Conservation (phyloP, 2,329 filamentous ascomycete species). For the Clonostachys solani region DNA sequence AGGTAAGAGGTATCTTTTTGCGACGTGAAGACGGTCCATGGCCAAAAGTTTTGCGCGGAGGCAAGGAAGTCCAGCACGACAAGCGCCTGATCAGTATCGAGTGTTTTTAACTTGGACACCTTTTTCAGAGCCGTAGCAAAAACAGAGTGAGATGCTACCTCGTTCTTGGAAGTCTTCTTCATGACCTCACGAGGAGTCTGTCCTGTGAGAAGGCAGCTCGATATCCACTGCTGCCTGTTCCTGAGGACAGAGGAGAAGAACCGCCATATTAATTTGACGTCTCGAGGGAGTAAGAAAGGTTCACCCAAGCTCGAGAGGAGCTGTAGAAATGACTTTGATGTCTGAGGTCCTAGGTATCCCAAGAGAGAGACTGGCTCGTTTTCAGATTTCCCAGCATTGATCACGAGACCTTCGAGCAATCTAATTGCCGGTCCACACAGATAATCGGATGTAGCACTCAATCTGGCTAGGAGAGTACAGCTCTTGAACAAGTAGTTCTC, state of each 20-base stretch:
- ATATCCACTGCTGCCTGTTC: constrained; percentile 93
- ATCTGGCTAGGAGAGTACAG: constrained; percentile 69
- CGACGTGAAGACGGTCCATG: constrained; percentile 83
- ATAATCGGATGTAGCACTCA: constrained; percentile 66
- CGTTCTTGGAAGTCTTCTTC: constrained; percentile 46
- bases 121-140: constrained; percentile 70
- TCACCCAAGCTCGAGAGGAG: constrained; percentile 73
- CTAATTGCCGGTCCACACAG: constrained; percentile 64
- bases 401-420: constrained; percentile 70
- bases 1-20: constrained; percentile 73
- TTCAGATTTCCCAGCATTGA: constrained; percentile 59
- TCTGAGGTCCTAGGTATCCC: constrained; percentile 78
- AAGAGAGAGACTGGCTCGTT: constrained; percentile 92
- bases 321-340: constrained; percentile 79
- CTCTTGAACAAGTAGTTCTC: constrained; percentile 79
- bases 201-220: constrained; percentile 86
- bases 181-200: constrained; percentile 75
- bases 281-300: constrained; percentile 61
- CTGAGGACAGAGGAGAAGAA: constrained; percentile 83
- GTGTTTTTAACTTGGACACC: constrained; percentile 59
- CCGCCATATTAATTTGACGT: constrained; percentile 73
- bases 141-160: constrained; percentile 55
- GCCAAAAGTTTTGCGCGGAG: constrained; percentile 89
- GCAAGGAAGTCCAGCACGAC: constrained; percentile 84
- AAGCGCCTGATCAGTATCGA: constrained; percentile 63